Conservation (phyloP, 345 rosid genomes). For the Boechera retrofracta region DNA sequence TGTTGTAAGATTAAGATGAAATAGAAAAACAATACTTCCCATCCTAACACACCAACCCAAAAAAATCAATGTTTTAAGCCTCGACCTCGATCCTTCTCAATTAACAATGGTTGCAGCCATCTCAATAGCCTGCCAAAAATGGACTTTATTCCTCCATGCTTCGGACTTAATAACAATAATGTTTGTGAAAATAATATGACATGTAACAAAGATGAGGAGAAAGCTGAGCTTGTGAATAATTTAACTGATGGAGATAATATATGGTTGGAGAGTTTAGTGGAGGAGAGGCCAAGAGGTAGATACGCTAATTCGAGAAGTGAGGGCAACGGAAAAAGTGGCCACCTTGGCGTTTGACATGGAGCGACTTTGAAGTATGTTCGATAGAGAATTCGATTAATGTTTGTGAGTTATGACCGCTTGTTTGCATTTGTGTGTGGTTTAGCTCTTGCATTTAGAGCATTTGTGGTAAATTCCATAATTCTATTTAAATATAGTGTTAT, state of each 20-base stretch:
- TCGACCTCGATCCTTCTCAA: slow-evolving; percentile 40
- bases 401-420: not conserved
- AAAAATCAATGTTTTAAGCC: slow-evolving; percentile 34
- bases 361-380: no score
- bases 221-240: not conserved
- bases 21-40: slow-evolving; percentile 4
- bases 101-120: slow-evolving; percentile 5
- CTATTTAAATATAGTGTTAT: not conserved
- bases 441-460: not conserved
- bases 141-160: slow-evolving; percentile 13
- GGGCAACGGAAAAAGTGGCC: no score
- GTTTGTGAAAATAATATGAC: slow-evolving; percentile 15
- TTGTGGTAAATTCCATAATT: no score
- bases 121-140: not conserved
- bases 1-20: slow-evolving; percentile 21
- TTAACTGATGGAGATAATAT: no score
- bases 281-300: no score
- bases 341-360: not conserved
- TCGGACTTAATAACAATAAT: not conserved
- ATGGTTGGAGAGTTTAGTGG: no score
- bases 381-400: slow-evolving; percentile 21
- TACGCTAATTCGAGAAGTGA: no score
- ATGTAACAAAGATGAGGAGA: slow-evolving; percentile 21
- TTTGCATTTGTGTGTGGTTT: not conserved
- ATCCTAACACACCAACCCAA: not conserved